Base-by-base conservation (phyloP, 2,329 filamentous ascomycete species). In the Talaromyces sp. region DNA sequence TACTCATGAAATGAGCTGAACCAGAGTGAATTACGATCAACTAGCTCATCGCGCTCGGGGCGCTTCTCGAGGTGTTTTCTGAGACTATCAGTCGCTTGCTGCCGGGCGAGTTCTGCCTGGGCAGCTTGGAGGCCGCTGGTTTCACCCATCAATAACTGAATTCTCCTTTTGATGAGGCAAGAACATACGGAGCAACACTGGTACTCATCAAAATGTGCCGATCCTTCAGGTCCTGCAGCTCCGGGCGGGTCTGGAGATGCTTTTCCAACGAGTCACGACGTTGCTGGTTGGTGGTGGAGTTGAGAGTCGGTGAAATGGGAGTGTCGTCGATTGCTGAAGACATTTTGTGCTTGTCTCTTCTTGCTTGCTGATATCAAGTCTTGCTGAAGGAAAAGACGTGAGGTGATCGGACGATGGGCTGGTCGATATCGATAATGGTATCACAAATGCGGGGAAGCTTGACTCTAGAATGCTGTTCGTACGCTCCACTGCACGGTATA, bases 241-340 rank as follows among this genome's bases (percentile, higher is more conserved):
- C 85, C 25, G 89, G 89, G 44, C 91, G 89, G 69, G 87, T 85
- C 73, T 87, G 84, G 60, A 92, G 81, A 71, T 90, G 86, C 69
- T 87, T 86, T 76, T 91, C 88, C 12, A 92, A 82, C 3, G 88
- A 91, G 80, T 91, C 87, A 58, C 82, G 79, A 48, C 81, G 81
- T 66, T 82, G 79, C 66, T 81, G 79, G 64, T 82, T 83, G 21
- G 69, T 68, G 35, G 67, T 64, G 40, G 81, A 83, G 75, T 60
- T 57, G 64, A 83, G 84, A 18, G 71, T 67, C 37, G 67, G 65
- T 46, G 81, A 83, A 76, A 89, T 84, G 67, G 84, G 80, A 14
- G 82, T 82, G 67, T 86, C 79, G 72, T 88, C 86, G 67, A 88
- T 73, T 58, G 63, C 63, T 46, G 68, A 52, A 59, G 63, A 58